Conservation (phyloP, 441 rosid genomes). For the Gossypium schwendimanii region DNA sequence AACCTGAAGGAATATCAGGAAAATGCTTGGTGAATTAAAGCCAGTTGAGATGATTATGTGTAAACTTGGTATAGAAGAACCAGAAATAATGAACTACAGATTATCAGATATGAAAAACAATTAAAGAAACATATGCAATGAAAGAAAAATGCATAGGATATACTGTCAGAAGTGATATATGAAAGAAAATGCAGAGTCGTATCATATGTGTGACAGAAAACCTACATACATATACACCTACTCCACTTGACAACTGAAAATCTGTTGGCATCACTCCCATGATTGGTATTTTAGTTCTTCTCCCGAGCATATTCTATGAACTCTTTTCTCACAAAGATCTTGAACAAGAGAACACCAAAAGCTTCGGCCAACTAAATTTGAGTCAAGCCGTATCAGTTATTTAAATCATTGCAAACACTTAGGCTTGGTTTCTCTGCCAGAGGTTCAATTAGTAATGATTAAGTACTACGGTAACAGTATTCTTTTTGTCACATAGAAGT, state of each 20-base stretch:
- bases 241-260: neutral
- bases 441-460: neutral
- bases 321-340: neutral
- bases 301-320: neutral
- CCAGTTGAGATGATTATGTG: neutral
- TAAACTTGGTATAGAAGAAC: neutral
- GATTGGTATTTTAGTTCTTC: neutral
- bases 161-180: neutral
- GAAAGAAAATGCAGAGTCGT: neutral
- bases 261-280: neutral
- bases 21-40: slow-evolving; percentile 10
- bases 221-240: neutral
- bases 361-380: neutral
- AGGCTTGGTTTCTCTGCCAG: slow-evolving; percentile 3
- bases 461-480: neutral
- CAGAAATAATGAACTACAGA: neutral
- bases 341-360: neutral
- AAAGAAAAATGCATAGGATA: neutral
- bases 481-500: neutral
- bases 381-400: neutral
- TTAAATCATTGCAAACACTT: neutral
- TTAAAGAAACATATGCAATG: neutral
- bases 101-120: neutral
- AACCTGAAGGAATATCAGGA: slow-evolving; percentile 44
- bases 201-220: neutral